phyloP scores from a whole-genome alignment of 2,329 filamentous ascomycete genomes.

The Arthrinium puccinioides region DNA sequence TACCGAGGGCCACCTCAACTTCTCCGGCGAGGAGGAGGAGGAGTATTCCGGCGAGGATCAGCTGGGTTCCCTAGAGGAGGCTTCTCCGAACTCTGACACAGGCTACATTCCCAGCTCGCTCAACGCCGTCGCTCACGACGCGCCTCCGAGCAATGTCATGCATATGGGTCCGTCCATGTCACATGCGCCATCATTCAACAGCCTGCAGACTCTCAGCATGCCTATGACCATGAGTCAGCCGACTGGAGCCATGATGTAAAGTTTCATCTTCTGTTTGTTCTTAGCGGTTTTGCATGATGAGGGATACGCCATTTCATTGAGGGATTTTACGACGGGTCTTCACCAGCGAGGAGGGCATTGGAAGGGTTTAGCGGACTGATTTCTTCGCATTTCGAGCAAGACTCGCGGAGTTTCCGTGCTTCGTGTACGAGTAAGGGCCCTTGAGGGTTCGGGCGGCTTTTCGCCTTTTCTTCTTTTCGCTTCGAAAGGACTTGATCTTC shows the following conservation, averaged over 20 bases:
- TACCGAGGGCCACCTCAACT: conserved; percentile 48
- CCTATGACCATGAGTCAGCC: conserved; percentile 55
- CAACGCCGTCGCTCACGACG: conserved; percentile 32
- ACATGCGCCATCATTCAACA: conserved; percentile 41
- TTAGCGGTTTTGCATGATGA: conserved; percentile 13
- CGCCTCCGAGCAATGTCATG: conserved; percentile 17
- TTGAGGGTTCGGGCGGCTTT: conserved; percentile 2
- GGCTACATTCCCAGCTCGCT: conserved; percentile 52
- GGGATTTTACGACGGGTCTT: conserved; percentile 10
- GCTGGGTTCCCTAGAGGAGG: conserved; percentile 71
- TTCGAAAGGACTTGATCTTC: conserved; percentile 2
- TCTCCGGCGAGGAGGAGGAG: conserved; percentile 79
- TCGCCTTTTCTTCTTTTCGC: conserved; percentile 5
- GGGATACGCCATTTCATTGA: conserved; percentile 12
- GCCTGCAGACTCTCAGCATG: conserved; percentile 55
- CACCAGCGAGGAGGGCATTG: conserved; percentile 3
- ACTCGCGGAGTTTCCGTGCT: conserved; percentile 4
- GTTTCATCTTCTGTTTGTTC: conserved; percentile 9
- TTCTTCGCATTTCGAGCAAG: conserved; percentile 10
- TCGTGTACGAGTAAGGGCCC: neutral
- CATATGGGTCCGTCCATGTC: conserved; percentile 15
- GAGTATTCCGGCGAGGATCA: conserved; percentile 78
- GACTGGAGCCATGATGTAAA: conserved; percentile 29
- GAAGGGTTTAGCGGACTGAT: conserved; percentile 12
- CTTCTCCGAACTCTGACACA: conserved; percentile 64